Percentiles rank a stretch among this genome's conserved stretches.
Evolutionary conservation across 2,329 filamentous ascomycete species (phyloP).

Genomic region (Zarea fungicola): DNA sequence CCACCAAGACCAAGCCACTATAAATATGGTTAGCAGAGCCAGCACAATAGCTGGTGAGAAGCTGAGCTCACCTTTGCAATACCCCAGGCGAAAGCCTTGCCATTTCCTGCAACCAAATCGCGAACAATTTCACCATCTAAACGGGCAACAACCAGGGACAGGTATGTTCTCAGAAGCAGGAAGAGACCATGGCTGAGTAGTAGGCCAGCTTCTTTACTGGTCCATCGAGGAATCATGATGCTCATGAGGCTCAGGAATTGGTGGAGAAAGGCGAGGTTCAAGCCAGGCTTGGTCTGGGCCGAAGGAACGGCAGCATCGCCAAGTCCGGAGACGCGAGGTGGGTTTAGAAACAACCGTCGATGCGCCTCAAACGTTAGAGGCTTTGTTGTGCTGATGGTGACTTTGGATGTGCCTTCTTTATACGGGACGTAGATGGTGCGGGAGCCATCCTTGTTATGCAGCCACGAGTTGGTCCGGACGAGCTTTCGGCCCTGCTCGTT

Average conservation of each 20-base stretch:
- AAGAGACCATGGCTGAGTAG: slow-evolving; percentile 86
- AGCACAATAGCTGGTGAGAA: background rate
- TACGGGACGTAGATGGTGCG: slow-evolving; percentile 94
- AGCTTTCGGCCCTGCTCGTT: slow-evolving; percentile 77
- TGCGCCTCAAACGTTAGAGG: slow-evolving; percentile 94
- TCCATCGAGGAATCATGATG: slow-evolving; percentile 95
- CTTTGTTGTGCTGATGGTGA: slow-evolving; percentile 86
- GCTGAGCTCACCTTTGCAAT: slow-evolving; percentile 61
- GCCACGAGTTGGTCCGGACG: slow-evolving; percentile 83
- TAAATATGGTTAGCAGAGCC: slow-evolving; percentile 1
- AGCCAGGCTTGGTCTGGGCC: slow-evolving; percentile 82
- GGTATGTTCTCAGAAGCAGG: slow-evolving; percentile 84
- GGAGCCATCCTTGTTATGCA: slow-evolving; percentile 90
- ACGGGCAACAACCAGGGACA: slow-evolving; percentile 87
- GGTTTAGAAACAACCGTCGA: slow-evolving; percentile 85
- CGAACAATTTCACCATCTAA: slow-evolving; percentile 94
- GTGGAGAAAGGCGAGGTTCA: slow-evolving; percentile 93
- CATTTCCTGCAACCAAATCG: slow-evolving; percentile 92
- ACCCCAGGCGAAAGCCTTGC: slow-evolving; percentile 80
- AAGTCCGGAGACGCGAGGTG: slow-evolving; percentile 75
- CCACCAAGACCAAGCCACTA: slow-evolving; percentile 90
- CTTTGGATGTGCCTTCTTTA: slow-evolving; percentile 80
- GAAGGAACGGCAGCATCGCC: slow-evolving; percentile 73
- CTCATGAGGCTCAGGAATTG: slow-evolving; percentile 94
- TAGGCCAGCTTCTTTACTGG: slow-evolving; percentile 90